phyloP scores from a whole-genome alignment of 331 rosid genomes.

The Dryas integrifolia region DNA sequence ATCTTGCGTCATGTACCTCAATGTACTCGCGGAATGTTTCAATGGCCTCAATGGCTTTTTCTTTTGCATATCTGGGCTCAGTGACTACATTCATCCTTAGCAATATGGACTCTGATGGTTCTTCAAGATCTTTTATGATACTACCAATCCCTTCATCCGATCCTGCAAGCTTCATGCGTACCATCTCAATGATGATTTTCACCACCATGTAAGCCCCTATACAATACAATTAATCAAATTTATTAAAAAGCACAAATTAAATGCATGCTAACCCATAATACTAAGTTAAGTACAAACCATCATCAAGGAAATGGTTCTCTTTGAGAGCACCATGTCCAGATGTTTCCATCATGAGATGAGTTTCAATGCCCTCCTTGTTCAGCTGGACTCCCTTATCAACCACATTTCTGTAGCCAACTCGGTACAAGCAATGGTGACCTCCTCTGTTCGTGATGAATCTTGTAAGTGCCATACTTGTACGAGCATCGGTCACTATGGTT shows the following conservation, averaged over 20 bases:
- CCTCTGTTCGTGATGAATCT: slow-evolving; percentile 62
- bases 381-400: slow-evolving; percentile 81
- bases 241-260: background rate
- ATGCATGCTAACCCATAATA: background rate
- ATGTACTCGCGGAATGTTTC: slow-evolving; percentile 63
- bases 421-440: slow-evolving; percentile 75
- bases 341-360: slow-evolving; percentile 94
- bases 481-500: slow-evolving; percentile 77
- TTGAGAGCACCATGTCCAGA: slow-evolving; percentile 93
- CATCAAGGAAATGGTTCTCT: slow-evolving; percentile 88
- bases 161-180: slow-evolving; percentile 77
- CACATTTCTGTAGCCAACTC: slow-evolving; percentile 85
- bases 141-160: slow-evolving; percentile 72
- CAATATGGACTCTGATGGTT: slow-evolving; percentile 63
- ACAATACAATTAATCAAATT: background rate
- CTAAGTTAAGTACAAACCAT: slow-evolving; percentile 41
- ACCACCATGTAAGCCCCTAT: slow-evolving; percentile 86
- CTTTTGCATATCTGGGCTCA: slow-evolving; percentile 67
- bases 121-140: slow-evolving; percentile 76
- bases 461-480: slow-evolving; percentile 69
- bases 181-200: slow-evolving; percentile 84
- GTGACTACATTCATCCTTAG: slow-evolving; percentile 65
- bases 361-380: slow-evolving; percentile 56
- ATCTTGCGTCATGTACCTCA: slow-evolving; percentile 41
- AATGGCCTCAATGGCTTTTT: slow-evolving; percentile 57